Evolutionary conservation across 2,329 filamentous ascomycete species (phyloP), one percentile per base, ranked within the genome.

Genomic region (Akanthomyces dipterigenus): DNA sequence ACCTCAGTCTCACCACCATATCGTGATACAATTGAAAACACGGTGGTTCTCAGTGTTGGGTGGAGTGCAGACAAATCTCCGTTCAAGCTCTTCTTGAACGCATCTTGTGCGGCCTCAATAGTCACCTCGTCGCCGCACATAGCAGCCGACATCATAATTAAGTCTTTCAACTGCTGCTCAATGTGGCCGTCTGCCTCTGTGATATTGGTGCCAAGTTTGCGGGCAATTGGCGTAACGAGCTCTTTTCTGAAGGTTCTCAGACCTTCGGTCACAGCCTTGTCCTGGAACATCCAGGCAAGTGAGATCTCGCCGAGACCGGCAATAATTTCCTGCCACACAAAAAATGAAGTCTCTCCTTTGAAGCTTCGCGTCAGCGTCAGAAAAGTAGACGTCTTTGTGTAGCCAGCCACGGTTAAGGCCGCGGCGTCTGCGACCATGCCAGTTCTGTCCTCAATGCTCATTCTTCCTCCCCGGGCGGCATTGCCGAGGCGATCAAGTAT

Each of bases 341-440:
- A 90, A 66, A 92, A 97, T 68, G 96, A 90, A 0, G 86, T 80
- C 77, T 98, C 93, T 1, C 86, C 82, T 69, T 88, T 85, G 71
- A 98, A 95, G 55, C 89, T 88, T 72, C 95, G 90, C 57, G 97
- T 81, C 18, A 98, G 82, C 57, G 89, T 92, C 46, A 98, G 78
- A 59, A 96, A 83, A 12, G 91, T 92, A n/a, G 93, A 96, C 1
- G 93, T 96, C 80, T 91, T 96, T 73, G 96, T 91, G 73, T 96
- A 96, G 36, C 93, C 93, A 55, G 93, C 95, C 38, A 90, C 85
- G 56, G 93, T 91, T 67, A 98, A 82, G 34, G 93, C 91, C 68
- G 91, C 92, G 3, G 93, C 92, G 74, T 98, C 93, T 36, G 91
- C 89, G 72, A 96, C 90, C 89, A 98, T 95, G 70, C 93, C 93